Base-by-base conservation (phyloP, 2,329 filamentous ascomycete genomes). In the Alternaria hordeiaustralica region DNA sequence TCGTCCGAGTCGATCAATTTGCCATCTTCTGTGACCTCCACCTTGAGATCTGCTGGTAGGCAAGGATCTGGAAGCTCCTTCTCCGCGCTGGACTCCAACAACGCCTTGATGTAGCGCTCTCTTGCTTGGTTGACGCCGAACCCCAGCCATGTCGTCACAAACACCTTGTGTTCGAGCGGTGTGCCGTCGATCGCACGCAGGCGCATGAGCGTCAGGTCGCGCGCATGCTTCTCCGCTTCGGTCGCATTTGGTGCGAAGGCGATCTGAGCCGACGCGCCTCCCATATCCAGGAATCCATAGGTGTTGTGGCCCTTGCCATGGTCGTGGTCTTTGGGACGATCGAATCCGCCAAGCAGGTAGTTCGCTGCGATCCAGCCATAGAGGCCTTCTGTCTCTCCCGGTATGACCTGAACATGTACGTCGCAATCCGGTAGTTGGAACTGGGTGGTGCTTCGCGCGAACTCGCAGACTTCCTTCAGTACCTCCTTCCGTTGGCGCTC, bases 341-440 rank as follows among this genome's bases (percentile, higher is more conserved):
- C 92, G 73, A 99, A 98, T 5, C 94, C 93, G 26, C 94, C 95
- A 1, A 99, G 85, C 28, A 99, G 82, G 75, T 99, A 99, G 77
- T 99, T 99, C 57, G 95, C 92, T 8, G 96, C 95, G 71, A 99
- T 92, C 96, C 96, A 99, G 43, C 96, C 96, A 74, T 98, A 99
- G 28, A 99, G 81, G 3, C 94, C 96, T 80, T 99, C 96, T 0
- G 96, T 98, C 79, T 97, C 94, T 46, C 96, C 96, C 0, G 94
- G 89, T 66, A 99, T 99, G 30, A 98, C 93, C 79, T 97, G 94
- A 15, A 99, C 90, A 75, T 98, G 93, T 43, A 93, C 81, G 63
- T 87, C 87, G 83, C 96, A 99, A 78, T 98, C 93, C n/a, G 94
- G 93, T 2, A 99, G 85, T 56, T 90, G 87, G 73, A 99, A 98